Base-by-base conservation (phyloP, 164 flowering plant genomes). In the Amborella trichopoda region DNA sequence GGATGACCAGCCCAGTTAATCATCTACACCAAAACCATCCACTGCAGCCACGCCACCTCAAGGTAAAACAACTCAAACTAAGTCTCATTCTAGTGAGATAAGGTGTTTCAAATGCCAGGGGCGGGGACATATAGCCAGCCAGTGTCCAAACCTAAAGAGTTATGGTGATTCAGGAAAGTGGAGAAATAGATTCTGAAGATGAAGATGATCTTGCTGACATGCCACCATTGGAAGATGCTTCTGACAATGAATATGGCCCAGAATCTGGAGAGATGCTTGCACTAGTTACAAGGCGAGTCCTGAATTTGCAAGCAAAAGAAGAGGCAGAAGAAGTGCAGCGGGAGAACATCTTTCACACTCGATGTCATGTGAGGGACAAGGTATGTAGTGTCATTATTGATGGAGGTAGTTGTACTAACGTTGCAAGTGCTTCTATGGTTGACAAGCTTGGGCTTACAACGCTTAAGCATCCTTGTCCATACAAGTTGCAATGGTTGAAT, bases 351-450 rank as follows among this genome's bases (percentile, higher is more conserved):
- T 39, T 39, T 17, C 43, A 39, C 17, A 39, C 43, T 39, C 10
- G 43, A 17, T 39, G 18, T 18, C 9, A 8, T 6, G 18, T 39
- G 11, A 10, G 18, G 18, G 20, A 18, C 16, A 40, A 40, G 43
- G 43, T 40, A 40, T 40, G 43, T 40, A 12, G 16, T 40, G 13
- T 40, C 10, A 40, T 40, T 40, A 40, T 40, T 40, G 43, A 18
- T 40, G 43, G 43, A 13, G 43, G 43, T 13, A 46, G 37, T 33
- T 55, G 69, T 43, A 60, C 59, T 41, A 55, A 65, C 51, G 57
- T 64, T 0, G 23, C 49, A 1, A 42, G 47, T 26, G 23, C 27
- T 3, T 52, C 32, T n/a, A 36, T 34, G 0, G 56, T 59, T 11
- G 11, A 23, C 1, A 64, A 59, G 28, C 24, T 59, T 18, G 0